Percentiles rank a stretch among this genome's conserved stretches.
Evolutionary conservation across 2,329 filamentous ascomycete species (phyloP).

Genomic region (Alternaria atra): DNA sequence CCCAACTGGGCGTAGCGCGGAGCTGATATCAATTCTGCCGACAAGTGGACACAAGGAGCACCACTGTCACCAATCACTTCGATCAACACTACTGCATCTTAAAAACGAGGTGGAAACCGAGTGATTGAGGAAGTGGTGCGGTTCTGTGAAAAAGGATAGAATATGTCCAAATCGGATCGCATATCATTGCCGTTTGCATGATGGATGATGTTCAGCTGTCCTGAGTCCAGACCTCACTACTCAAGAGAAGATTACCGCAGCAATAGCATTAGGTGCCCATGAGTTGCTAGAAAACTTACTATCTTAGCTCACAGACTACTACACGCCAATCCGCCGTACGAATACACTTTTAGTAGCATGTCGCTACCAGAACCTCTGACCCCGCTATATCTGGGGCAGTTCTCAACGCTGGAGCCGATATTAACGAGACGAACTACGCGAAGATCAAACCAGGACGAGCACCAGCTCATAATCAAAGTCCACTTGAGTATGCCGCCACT

Average conservation of each 20-base stretch:
- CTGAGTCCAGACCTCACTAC: background rate
- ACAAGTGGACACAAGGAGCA: no score
- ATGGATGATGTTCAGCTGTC: background rate
- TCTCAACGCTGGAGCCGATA: background rate
- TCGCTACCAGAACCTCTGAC: background rate
- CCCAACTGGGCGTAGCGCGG: background rate
- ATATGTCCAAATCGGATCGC: no score
- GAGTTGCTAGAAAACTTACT: background rate
- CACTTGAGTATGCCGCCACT: background rate
- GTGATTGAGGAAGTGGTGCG: no score
- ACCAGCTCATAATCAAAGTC: background rate
- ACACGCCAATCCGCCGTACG: background rate
- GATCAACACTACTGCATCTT: no score
- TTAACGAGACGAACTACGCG: background rate
- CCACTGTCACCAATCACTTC: no score
- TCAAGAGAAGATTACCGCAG: background rate
- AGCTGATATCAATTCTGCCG: no score
- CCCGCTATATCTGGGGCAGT: background rate
- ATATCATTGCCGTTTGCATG: background rate
- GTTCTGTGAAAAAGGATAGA: no score
- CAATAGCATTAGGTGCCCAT: background rate
- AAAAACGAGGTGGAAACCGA: no score
- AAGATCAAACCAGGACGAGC: background rate
- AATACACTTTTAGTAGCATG: background rate
- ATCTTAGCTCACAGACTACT: background rate